Base-by-base conservation (phyloP, 345 rosid genomes). In the Gossypium rotundifolium region DNA sequence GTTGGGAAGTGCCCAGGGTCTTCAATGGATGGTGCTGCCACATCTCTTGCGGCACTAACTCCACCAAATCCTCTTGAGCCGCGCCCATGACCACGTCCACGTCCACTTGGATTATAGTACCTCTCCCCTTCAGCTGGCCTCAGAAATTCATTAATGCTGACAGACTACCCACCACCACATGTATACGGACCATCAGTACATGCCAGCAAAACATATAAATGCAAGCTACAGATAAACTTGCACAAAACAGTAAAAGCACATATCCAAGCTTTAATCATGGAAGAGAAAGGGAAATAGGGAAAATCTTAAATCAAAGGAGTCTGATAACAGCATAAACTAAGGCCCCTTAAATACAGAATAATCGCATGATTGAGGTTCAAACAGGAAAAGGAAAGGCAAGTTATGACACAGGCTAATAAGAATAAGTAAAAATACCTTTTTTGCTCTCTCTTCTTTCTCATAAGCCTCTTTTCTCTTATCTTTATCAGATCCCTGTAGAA, bases 1-100 rank as follows among this genome's bases (percentile, higher is more conserved):
- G 92, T 85, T 38, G 96, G 96, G 83, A 91, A 91, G 73, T 91
- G 91, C 42, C 85, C 86, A 2, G 84, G 81, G 79, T 89, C 92
- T 64, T 74, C 92, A 46, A 91, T 91, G 63, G 87, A 78, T 2
- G 93, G 93, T 18, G 89, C 85, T 20, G 78, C 27, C 72, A 73
- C 86, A 76, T 72, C 70, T 64, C 76, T 72, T 53, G 18, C 17
- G 14, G 64, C 49, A 54, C 46, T 76, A 65, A 84, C 76, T 22
- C 74, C 80, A 14, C 75, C 78, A n/a, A 46, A 84, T 2, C 84
- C 90, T 73, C 91, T 80, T 45, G 83, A 40, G 11, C 85, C 83
- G 2, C 83, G 86, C 0, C 86, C 90, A 7, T 88, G 85, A 3
- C 88, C 90, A 2, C 89, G 85, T 0, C 86, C 84, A 0, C 93